phyloP scores from a whole-genome alignment of 768 basidiomycete genomes.

The Leccinum subgranulosum region DNA sequence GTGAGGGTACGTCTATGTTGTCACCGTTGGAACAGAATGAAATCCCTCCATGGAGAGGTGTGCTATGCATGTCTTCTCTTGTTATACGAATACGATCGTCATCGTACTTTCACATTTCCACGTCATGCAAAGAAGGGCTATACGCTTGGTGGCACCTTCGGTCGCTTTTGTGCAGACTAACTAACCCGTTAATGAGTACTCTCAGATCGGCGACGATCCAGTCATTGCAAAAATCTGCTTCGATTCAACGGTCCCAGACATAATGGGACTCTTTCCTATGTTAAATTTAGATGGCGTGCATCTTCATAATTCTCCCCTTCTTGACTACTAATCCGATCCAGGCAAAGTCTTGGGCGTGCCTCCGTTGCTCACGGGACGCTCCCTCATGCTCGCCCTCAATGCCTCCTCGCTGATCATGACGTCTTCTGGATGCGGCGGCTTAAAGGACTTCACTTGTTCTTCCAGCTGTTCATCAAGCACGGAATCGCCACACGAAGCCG shows the following conservation, averaged over 20 bases:
- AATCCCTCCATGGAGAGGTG: too few species aligned
- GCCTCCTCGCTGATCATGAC: conserved; percentile 70
- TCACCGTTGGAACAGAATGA: too few species aligned
- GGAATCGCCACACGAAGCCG: conserved; percentile 61
- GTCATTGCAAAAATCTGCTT: background rate
- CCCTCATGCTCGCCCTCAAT: conserved; percentile 39
- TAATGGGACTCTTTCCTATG: background rate
- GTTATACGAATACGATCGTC: too few species aligned
- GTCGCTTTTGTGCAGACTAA: too few species aligned
- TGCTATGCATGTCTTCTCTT: too few species aligned
- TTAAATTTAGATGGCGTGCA: background rate
- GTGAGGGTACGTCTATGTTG: too few species aligned
- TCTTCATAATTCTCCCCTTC: conserved; percentile 1
- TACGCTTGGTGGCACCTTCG: too few species aligned
- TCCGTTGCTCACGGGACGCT: conserved; percentile 26
- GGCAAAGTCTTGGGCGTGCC: conserved; percentile 25
- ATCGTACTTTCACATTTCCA: too few species aligned
- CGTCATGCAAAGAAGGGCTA: too few species aligned
- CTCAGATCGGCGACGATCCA: background rate
- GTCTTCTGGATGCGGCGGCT: conserved; percentile 72
- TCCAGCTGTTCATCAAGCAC: conserved; percentile 69
- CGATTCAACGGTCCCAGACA: background rate
- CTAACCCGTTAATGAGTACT: background rate
- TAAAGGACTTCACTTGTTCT: conserved; percentile 57
- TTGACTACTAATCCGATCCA: conserved; percentile 15